Percentiles rank a stretch among this genome's conserved stretches.
These are phyloP conservation scores for Solanum peruvianum DNA, from an alignment of 257 asterid genomes.

Conservation along the genomic window DNA sequence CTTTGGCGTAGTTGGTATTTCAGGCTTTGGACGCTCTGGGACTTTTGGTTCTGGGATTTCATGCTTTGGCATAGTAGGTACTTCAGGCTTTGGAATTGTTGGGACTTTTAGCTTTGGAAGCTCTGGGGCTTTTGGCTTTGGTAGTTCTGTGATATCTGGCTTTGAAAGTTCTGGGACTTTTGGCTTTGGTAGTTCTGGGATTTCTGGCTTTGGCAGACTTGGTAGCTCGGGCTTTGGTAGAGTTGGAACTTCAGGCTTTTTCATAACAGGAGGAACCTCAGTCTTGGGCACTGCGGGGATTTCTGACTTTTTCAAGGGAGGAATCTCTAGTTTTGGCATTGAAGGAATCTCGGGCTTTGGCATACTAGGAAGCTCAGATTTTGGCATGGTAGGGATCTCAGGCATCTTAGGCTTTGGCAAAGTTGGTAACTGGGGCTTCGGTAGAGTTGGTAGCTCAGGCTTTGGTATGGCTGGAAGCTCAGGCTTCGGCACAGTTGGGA, in stretches of 20 bases:
- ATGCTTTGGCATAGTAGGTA: neutral
- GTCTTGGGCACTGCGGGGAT: neutral
- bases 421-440: neutral
- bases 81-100: neutral
- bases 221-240: neutral
- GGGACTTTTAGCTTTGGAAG: neutral
- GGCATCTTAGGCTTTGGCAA: conserved; percentile 13
- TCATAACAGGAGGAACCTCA: neutral
- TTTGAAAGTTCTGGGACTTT: neutral
- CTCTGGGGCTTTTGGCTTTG: neutral
- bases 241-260: conserved; percentile 4
- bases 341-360: conserved; percentile 7
- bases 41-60: neutral
- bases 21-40: neutral
- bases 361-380: conserved; percentile 4
- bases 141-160: neutral
- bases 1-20: neutral
- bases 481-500: neutral
- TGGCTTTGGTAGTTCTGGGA: neutral
- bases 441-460: neutral
- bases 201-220: conserved; percentile 9
- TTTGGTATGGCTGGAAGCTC: neutral
- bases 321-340: neutral
- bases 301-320: neutral
- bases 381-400: neutral